phyloP scores from a whole-genome alignment of 306 rosid species.

The Mimosa bimucronata region DNA sequence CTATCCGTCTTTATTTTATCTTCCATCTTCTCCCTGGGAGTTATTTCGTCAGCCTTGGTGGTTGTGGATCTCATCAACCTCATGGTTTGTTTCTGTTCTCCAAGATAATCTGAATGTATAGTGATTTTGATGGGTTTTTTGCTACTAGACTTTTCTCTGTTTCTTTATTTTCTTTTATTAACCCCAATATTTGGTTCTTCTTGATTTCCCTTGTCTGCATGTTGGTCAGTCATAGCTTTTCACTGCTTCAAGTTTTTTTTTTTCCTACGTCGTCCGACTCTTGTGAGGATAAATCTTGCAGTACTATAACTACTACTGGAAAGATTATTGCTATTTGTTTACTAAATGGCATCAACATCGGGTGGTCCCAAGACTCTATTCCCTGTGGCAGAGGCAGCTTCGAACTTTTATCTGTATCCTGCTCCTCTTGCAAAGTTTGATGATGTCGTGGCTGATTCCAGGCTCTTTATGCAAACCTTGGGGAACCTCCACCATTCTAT shows the following conservation, averaged over 20 bases:
- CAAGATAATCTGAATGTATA: constrained; percentile 37
- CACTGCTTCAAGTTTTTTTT: constrained; percentile 10
- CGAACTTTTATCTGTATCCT: constrained; percentile 55
- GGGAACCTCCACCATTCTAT: constrained; percentile 72
- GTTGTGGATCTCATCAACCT: constrained; percentile 46
- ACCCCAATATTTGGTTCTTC: constrained; percentile 33
- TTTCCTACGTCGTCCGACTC: background rate
- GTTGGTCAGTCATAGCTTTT: constrained; percentile 25
- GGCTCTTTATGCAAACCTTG: constrained; percentile 64
- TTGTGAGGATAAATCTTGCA: background rate
- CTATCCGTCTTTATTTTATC: constrained; percentile 51
- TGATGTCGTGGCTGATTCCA: constrained; percentile 58
- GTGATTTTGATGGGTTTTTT: constrained; percentile 42
- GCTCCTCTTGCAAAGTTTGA: constrained; percentile 59
- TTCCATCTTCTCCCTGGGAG: constrained; percentile 53
- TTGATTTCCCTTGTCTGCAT: constrained; percentile 45
- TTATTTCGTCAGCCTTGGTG: constrained; percentile 50
- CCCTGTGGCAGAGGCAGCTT: constrained; percentile 48
- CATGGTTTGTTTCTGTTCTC: constrained; percentile 45
- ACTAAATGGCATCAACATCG: constrained; percentile 76
- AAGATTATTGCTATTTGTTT: constrained; percentile 42
- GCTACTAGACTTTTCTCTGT: constrained; percentile 48
- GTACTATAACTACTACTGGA: constrained; percentile 26
- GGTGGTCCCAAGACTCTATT: constrained; percentile 49
- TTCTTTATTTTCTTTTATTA: constrained; percentile 8